Evolutionary conservation across 345 rosid genomes (phyloP).

Genomic region (Populus euphratica): DNA sequence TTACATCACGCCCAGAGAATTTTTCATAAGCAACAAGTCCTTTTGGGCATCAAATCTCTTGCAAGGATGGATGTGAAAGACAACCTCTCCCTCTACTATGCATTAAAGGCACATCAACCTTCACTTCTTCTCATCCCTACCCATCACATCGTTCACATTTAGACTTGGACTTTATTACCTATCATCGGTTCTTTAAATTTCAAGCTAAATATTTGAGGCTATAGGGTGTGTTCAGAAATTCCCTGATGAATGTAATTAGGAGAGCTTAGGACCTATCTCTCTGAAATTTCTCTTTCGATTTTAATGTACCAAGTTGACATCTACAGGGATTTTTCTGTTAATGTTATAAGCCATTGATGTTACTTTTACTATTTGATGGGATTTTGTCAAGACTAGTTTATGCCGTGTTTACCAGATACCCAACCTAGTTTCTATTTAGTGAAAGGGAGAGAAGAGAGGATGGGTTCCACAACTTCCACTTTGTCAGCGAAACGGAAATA

Average conservation of each 20-base stretch:
- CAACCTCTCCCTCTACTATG: constrained; percentile 1
- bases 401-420: constrained; percentile 11
- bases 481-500: constrained; percentile 12
- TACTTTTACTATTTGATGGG: background rate
- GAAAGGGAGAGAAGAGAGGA: constrained; percentile 16
- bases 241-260: no score
- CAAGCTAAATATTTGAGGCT: no score
- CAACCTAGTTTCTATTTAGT: constrained; percentile 15
- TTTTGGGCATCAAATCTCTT: background rate
- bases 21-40: background rate
- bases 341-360: background rate
- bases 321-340: background rate
- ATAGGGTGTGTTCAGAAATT: no score
- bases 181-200: no score
- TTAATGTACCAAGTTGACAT: background rate
- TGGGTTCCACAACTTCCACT: constrained; percentile 28
- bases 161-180: background rate
- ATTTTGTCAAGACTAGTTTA: constrained; percentile 1
- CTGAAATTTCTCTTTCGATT: no score
- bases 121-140: constrained; percentile 1
- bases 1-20: background rate
- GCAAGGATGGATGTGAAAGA: background rate
- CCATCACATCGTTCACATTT: background rate
- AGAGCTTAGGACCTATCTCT: no score
- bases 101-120: constrained; percentile 5